Conservation (phyloP, 768 basidiomycete species). For the Collybia nuda region DNA sequence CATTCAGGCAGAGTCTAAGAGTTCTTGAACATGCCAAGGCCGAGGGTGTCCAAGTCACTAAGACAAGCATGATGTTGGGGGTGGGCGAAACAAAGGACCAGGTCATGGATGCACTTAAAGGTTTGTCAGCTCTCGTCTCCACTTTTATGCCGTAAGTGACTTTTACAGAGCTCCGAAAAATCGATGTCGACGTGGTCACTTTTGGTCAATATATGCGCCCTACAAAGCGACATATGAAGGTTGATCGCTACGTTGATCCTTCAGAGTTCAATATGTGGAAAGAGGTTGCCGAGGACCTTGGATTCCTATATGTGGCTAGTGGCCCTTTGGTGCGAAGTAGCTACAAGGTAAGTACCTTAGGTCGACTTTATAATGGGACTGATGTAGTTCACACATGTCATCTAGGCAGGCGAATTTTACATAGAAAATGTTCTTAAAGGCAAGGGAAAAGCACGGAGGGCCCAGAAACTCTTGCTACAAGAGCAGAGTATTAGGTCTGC, state of each 20-base stretch:
- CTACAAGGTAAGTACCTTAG: constrained; percentile 81
- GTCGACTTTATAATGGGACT: background rate
- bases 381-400: constrained; percentile 6
- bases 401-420: constrained; percentile 94
- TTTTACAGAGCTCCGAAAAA: constrained; percentile 77
- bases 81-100: constrained; percentile 90
- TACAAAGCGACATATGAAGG: constrained; percentile 99
- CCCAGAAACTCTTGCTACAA: constrained; percentile 25
- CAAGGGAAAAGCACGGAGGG: constrained; percentile 46
- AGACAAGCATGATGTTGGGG: constrained; percentile 98
- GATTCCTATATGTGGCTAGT: constrained; percentile 96
- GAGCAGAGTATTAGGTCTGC: background rate
- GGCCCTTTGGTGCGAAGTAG: constrained; percentile 95
- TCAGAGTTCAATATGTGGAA: constrained; percentile 94
- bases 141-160: background rate
- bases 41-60: constrained; percentile 84
- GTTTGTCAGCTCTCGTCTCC: constrained; percentile 37
- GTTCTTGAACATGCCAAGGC: constrained; percentile 85
- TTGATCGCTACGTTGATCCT: constrained; percentile 93
- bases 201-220: constrained; percentile 99
- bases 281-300: constrained; percentile 84
- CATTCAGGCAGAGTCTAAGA: constrained; percentile 79
- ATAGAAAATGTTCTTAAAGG: constrained; percentile 86
- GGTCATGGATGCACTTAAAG: constrained; percentile 76
- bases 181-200: constrained; percentile 94